Evolutionary conservation across 352 stramenopile species (phyloP).

Genomic region (Globisporangium echinulatum): DNA sequence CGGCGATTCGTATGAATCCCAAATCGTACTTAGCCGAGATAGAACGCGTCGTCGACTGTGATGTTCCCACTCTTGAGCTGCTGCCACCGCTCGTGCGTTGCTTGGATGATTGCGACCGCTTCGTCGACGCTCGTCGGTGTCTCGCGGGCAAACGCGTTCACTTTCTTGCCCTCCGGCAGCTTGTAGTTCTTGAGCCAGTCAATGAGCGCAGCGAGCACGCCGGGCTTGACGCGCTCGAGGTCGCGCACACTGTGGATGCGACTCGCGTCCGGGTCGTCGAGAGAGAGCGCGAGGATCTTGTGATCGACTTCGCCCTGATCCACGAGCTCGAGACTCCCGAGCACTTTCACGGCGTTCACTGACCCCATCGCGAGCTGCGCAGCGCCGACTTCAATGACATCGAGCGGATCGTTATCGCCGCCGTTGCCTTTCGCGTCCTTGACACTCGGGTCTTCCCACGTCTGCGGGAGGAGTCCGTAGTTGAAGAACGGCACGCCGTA

Average conservation of each 20-base stretch:
- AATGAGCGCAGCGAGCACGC: constrained; percentile 81
- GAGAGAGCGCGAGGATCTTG: constrained; percentile 96
- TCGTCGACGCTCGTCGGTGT: constrained; percentile 39
- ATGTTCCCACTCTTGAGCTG: constrained; percentile 58
- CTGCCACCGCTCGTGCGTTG: constrained; percentile 70
- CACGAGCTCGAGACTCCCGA: constrained; percentile 97
- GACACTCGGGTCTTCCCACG: constrained; percentile 96
- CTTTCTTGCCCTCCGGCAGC: constrained; percentile 94
- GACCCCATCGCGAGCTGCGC: constrained; percentile 91
- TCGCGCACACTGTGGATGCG: constrained; percentile 87
- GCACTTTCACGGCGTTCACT: constrained; percentile 94
- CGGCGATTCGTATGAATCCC: neutral
- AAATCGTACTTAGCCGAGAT: constrained; percentile 24
- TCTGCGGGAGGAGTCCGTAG: constrained; percentile 98
- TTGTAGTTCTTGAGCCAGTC: constrained; percentile 99
- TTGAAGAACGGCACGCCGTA: constrained; percentile 99
- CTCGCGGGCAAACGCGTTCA: constrained; percentile 90
- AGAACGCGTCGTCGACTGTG: constrained; percentile 59
- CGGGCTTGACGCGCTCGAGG: constrained; percentile 89
- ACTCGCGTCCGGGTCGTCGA: constrained; percentile 80
- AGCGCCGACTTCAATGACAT: constrained; percentile 97
- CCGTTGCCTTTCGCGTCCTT: constrained; percentile 84
- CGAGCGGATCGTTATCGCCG: constrained; percentile 98
- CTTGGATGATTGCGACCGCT: constrained; percentile 55
- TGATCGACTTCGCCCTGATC: constrained; percentile 98